Evolutionary conservation across 495 filamentous ascomycete species (phyloP).

Genomic region (Penicillium nucicola): DNA sequence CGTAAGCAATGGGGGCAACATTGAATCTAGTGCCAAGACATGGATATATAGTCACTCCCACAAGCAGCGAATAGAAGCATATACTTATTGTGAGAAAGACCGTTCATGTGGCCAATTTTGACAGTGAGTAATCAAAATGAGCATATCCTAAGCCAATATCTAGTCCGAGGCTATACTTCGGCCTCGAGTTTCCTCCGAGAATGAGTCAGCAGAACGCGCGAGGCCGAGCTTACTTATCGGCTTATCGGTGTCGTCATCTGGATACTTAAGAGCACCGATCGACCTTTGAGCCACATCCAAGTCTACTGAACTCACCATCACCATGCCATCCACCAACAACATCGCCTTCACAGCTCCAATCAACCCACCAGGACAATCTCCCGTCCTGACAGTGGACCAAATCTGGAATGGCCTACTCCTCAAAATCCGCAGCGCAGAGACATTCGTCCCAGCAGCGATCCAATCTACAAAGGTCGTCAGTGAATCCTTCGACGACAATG

Average conservation of each 20-base stretch:
- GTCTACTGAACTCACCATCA: neutral
- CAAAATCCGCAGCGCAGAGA: conserved; percentile 49
- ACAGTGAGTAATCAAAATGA: no score
- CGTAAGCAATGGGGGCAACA: no score
- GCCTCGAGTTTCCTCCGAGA: no score
- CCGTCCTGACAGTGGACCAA: conserved; percentile 41
- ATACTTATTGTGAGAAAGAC: no score
- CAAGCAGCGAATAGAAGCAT: no score
- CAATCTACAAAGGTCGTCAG: conserved; percentile 33
- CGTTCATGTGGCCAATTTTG: no score
- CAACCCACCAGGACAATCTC: conserved; percentile 42
- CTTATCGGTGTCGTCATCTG: neutral
- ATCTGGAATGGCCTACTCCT: conserved; percentile 50
- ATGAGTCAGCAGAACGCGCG: neutral
- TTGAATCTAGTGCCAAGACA: no score
- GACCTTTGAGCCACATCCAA: neutral
- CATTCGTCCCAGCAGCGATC: conserved; percentile 49
- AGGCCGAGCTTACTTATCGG: conserved; percentile 1
- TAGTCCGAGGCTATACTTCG: no score
- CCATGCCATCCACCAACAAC: conserved; percentile 32
- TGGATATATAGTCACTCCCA: no score
- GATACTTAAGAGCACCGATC: neutral
- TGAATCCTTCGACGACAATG: conserved; percentile 29
- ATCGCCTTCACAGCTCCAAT: conserved; percentile 50
- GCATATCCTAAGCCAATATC: no score